Base-by-base conservation (phyloP, 192 early-diverging fungal species). In the Umbelopsis sp. region DNA sequence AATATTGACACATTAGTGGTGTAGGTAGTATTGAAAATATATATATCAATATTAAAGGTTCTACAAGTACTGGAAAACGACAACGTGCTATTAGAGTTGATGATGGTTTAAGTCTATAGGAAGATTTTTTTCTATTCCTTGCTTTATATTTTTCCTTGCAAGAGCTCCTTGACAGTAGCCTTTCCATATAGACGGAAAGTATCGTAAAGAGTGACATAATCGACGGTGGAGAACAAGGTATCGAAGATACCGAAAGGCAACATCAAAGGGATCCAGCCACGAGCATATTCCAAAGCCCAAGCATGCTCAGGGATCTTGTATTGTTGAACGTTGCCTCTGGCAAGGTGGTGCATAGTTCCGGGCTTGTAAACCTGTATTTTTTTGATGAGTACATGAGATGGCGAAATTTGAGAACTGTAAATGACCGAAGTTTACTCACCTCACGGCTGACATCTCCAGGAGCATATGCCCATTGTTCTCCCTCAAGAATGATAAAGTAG, bases 261-360 rank as follows among this genome's bases (percentile, higher is more conserved):
- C 80, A 82, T 82, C 33, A 75, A 49, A 46, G 78, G 77, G 41
- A 82, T 77, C 80, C 75, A 77, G 20, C 80, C 80, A 33, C 69
- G 76, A 46, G 80, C 80, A 75, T 82, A 82, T 64, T 82, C 80
- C 35, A 82, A 61, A 37, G 80, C 80, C 75, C 75, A 82, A 48
- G 67, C 80, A 23, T 68, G 73, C 44, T 82, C 80, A 66, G 80
- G 80, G n/a, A 78, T 79, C 71, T 80, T 82, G 75, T 82, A 82
- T 51, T 82, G 80, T 30, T 82, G 74, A 44, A 52, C 66, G 46
- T 69, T 49, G 46, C 80, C 80, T 65, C 80, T 79, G 27, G 74
- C 69, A 9, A 82, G 64, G 53, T 76, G 75, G 53, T 82, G 80
- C 72, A 80, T 77, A 21, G 81, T 66, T 27, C 80, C 80, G 21